Conservation (phyloP, 2,329 filamentous ascomycete species). For the Monosporascus sp. region DNA sequence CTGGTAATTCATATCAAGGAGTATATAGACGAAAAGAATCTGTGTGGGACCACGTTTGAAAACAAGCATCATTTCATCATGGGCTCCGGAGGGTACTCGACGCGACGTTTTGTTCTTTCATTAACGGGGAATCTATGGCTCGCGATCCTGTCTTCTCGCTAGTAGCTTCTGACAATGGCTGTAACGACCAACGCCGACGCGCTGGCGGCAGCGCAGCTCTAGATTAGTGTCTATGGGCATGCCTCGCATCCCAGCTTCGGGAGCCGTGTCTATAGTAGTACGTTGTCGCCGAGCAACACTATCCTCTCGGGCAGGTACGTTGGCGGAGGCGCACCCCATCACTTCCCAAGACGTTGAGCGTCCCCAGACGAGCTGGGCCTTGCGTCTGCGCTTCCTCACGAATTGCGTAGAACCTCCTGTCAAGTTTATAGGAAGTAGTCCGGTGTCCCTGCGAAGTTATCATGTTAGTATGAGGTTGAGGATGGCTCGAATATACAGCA, state of each 20-base stretch:
- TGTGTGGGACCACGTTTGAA: too few species aligned
- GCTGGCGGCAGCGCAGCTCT: neutral
- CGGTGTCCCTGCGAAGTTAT: conserved; percentile 62
- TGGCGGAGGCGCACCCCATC: neutral
- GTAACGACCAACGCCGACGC: neutral
- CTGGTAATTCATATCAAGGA: too few species aligned
- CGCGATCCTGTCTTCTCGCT: neutral
- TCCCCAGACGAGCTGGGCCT: conserved; percentile 1
- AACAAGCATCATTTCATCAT: too few species aligned
- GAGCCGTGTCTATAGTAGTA: neutral
- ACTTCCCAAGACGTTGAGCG: conserved; percentile 10
- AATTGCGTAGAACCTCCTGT: conserved; percentile 6
- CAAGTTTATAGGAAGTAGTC: conserved; percentile 90
- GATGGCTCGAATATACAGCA: neutral
- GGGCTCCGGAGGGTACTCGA: neutral
- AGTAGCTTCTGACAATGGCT: neutral
- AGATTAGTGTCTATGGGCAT: neutral
- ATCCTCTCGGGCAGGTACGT: neutral
- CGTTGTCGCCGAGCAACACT: neutral
- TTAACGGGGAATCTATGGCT: neutral
- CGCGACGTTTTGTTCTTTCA: neutral
- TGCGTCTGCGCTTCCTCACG: conserved; percentile 8
- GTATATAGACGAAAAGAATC: too few species aligned
- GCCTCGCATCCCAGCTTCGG: neutral
- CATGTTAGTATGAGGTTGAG: conserved; percentile 3